A percentile compares a stretch with the other conserved stretches of the same genome.
phyloP scores from a whole-genome alignment of 129 eudicot genomes.

The Saposhnikovia divaricata region DNA sequence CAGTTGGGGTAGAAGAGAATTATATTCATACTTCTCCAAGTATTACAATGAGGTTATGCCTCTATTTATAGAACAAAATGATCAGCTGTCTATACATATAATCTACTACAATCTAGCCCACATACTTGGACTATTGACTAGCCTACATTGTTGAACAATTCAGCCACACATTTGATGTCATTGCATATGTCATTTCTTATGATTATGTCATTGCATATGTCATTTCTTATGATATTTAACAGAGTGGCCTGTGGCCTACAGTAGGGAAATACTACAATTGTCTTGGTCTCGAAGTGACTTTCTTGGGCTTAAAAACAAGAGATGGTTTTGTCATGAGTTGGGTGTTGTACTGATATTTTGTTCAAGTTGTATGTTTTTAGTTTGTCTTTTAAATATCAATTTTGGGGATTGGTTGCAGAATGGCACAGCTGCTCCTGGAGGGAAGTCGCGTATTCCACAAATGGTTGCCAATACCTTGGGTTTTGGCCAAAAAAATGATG shows the following conservation, averaged over 20 bases:
- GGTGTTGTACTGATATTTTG: neutral
- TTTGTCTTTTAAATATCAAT: neutral
- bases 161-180: too few species aligned
- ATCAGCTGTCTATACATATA: too few species aligned
- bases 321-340: neutral
- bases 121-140: too few species aligned
- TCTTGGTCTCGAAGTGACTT: neutral
- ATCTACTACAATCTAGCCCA: too few species aligned
- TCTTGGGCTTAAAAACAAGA: neutral
- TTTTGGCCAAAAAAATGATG: conserved; percentile 92
- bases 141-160: too few species aligned
- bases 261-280: neutral
- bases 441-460: conserved; percentile 78
- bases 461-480: conserved; percentile 69
- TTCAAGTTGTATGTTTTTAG: neutral
- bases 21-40: too few species aligned
- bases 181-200: too few species aligned
- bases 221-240: too few species aligned
- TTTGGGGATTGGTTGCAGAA: conserved; percentile 46
- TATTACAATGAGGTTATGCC: too few species aligned
- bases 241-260: neutral
- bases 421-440: conserved; percentile 49
- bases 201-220: too few species aligned
- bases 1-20: too few species aligned
- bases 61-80: too few species aligned